Base-by-base conservation (phyloP, 108 stramenopile species). In the Discostella pseudostelligera region DNA sequence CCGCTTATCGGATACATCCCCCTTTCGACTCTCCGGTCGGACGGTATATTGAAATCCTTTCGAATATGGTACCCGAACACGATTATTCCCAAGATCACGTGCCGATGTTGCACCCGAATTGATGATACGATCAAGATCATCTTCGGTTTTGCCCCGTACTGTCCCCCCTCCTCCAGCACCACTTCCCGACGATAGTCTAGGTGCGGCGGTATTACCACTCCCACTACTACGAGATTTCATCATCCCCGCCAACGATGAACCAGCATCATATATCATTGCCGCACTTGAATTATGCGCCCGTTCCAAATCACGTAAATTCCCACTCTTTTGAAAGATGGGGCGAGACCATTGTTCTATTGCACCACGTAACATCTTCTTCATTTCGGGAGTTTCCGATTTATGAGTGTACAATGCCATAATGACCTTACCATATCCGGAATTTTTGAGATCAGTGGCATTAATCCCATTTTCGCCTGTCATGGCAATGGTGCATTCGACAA, bases 311-410 rank as follows among this genome's bases (percentile, higher is more conserved):
- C 81, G 57, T 81, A 91, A 82, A 69, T 96, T 91, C 1, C 88
- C 92, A n/a, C 86, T 87, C 79, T 96, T 96, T 64, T 88, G 80
- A 79, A 94, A 94, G 45, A 96, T 94, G 19, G 84, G 91, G 9
- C 96, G 81, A 67, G 84, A 86, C 96, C 96, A 96, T 65, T 88
- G 86, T 56, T 96, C 93, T 65, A 96, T 94, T 55, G 88, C 62
- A 14, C 44, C 54, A 50, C 81, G 84, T 1, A 83, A 62, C 45
- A 86, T 56, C 20, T 77, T 74, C 65, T 94, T 94, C 82, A 94
- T 85, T 17, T 76, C 76, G 28, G 88, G 85, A 7, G 93, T 94
- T 62, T 96, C 96, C 29, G 64, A 66, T 59, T 88, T 89, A 81
- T 94, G 89, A 77, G 82, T 90, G 65, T 84, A 93, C 39, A 93